Evolutionary conservation across 2,329 filamentous ascomycete species (phyloP).

Genomic region (Arachnomyces sp.): DNA sequence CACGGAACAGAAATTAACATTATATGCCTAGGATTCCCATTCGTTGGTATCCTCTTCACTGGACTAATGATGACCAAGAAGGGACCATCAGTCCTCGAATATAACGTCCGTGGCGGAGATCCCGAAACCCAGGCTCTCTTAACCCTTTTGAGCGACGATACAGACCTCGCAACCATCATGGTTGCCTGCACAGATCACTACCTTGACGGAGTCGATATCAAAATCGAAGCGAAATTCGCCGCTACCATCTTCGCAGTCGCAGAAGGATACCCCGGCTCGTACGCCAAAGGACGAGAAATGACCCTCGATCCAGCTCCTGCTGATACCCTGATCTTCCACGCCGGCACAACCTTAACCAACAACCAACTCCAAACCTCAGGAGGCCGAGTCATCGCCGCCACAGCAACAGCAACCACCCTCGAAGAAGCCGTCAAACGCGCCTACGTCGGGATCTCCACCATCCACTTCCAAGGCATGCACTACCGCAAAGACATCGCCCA

Average conservation of each 20-base stretch:
- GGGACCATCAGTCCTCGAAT: constrained; percentile 79
- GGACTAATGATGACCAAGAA: constrained; percentile 85
- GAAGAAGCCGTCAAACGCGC: constrained; percentile 77
- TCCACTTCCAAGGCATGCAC: constrained; percentile 83
- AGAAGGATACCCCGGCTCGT: constrained; percentile 80
- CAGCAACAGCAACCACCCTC: constrained; percentile 66
- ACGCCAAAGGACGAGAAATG: constrained; percentile 68
- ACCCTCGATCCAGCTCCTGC: constrained; percentile 47
- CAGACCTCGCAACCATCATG: constrained; percentile 83
- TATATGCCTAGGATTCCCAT: constrained; percentile 28
- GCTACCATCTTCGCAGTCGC: constrained; percentile 92
- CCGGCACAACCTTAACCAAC: constrained; percentile 63
- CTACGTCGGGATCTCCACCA: constrained; percentile 73
- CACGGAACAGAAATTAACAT: constrained; percentile 1
- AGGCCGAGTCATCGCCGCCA: constrained; percentile 90
- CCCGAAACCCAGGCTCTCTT: constrained; percentile 86
- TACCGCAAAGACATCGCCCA: constrained; percentile 89
- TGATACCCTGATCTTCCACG: constrained; percentile 78
- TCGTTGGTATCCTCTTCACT: constrained; percentile 39
- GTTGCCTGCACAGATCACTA: constrained; percentile 71
- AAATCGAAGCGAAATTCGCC: constrained; percentile 63
- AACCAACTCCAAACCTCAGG: constrained; percentile 68
- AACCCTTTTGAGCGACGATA: constrained; percentile 66
- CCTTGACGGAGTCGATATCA: constrained; percentile 62
- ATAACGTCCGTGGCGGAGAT: constrained; percentile 89